Conservation (phyloP, 2,329 filamentous ascomycete species). For the Harringtonia lauricola region DNA sequence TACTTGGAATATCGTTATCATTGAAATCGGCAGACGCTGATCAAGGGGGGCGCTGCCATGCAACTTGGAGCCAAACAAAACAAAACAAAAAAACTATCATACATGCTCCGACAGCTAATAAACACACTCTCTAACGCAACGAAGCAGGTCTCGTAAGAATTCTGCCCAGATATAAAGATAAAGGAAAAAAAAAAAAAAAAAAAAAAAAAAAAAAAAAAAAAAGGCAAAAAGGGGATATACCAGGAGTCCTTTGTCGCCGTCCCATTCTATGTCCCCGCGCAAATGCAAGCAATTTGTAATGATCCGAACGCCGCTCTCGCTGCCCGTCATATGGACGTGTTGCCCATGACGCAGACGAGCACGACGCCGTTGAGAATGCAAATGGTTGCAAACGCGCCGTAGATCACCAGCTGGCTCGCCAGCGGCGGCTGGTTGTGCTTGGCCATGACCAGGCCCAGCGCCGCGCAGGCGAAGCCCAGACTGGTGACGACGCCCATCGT, state of each 20-base stretch:
- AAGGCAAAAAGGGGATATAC: not conserved
- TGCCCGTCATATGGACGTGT: conserved; percentile 12
- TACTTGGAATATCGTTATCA: too few relatives aligned
- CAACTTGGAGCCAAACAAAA: too few relatives aligned
- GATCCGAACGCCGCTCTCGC: too few relatives aligned
- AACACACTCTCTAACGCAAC: too few relatives aligned
- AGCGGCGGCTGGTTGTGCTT: conserved; percentile 31
- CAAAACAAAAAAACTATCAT: too few relatives aligned
- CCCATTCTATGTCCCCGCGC: not conserved
- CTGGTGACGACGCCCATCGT: conserved; percentile 58
- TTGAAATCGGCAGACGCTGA: too few relatives aligned
- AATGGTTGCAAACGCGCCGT: conserved; percentile 29
- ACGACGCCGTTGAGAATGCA: conserved; percentile 40
- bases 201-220: not conserved
- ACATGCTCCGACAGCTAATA: too few relatives aligned
- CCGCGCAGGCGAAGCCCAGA: conserved; percentile 51
- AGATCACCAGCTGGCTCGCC: conserved; percentile 29
- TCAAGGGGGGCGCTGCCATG: too few relatives aligned
- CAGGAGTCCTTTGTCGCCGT: too few relatives aligned
- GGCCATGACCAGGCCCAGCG: conserved; percentile 46
- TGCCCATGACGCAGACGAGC: conserved; percentile 38
- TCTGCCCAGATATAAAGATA: too few relatives aligned
- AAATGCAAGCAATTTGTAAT: not conserved
- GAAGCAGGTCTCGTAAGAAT: too few relatives aligned
- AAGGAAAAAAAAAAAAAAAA: not conserved